Evolutionary conservation across 495 filamentous ascomycete genomes (phyloP).

Genomic region (Ramalina intermedia): DNA sequence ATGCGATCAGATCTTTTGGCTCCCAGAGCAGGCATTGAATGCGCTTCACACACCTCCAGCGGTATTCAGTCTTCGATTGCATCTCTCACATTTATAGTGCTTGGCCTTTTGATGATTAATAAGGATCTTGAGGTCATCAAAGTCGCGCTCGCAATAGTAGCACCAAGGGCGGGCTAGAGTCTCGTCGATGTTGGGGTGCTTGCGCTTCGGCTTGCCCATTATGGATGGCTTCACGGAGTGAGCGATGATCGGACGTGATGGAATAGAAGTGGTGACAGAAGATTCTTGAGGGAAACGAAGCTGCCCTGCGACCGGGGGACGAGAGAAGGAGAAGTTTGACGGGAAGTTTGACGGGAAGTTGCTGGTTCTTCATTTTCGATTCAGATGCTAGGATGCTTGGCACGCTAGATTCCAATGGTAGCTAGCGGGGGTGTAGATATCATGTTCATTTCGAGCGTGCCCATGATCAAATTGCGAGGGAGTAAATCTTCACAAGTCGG

Average conservation of each 20-base stretch:
- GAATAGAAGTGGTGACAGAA: background rate
- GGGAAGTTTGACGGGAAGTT: background rate
- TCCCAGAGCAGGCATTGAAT: background rate
- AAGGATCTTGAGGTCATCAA: slow-evolving; percentile 90
- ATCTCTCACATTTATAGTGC: slow-evolving; percentile 93
- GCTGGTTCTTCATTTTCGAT: background rate
- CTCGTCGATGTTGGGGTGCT: slow-evolving; percentile 74
- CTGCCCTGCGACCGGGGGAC: background rate
- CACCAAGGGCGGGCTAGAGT: slow-evolving; percentile 83
- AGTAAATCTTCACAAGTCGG: too few species aligned
- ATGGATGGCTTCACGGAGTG: background rate
- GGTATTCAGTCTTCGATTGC: slow-evolving; percentile 75
- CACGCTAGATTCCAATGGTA: too few species aligned
- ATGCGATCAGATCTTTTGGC: slow-evolving; percentile 7
- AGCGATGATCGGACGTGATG: background rate
- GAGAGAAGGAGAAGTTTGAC: background rate
- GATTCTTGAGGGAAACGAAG: background rate
- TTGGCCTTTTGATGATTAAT: slow-evolving; percentile 96
- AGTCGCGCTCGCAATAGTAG: slow-evolving; percentile 98
- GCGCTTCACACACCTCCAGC: slow-evolving; percentile 61
- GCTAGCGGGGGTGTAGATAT: too few species aligned
- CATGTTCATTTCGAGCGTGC: too few species aligned
- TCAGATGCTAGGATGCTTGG: too few species aligned
- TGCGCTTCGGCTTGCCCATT: slow-evolving; percentile 81
- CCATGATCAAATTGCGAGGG: too few species aligned